phyloP scores from a whole-genome alignment of 2,329 filamentous ascomycete species.

The Aspergillus sp. region DNA sequence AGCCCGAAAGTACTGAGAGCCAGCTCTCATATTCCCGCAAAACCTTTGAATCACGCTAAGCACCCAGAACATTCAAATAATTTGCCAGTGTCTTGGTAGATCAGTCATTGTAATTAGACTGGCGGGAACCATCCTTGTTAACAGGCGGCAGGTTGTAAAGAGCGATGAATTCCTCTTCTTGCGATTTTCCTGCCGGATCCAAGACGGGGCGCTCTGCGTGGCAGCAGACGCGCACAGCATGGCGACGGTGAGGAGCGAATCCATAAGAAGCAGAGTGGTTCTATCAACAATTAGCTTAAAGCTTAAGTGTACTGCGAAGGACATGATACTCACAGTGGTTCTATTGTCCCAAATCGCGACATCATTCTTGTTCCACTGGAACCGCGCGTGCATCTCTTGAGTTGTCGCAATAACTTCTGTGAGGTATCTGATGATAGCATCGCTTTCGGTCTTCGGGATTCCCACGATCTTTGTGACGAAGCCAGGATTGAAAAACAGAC shows the following conservation, averaged over 20 bases:
- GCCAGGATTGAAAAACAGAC: constrained; percentile 60
- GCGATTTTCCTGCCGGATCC: constrained; percentile 49
- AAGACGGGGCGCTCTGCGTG: constrained; percentile 52
- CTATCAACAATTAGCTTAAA: constrained; percentile 26
- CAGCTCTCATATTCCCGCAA: not conserved
- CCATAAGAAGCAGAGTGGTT: constrained; percentile 60
- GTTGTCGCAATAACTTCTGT: constrained; percentile 59
- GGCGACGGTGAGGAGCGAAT: constrained; percentile 58
- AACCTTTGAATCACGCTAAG: not conserved
- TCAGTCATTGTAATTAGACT: constrained; percentile 61
- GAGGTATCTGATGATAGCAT: constrained; percentile 55
- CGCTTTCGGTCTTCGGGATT: constrained; percentile 58
- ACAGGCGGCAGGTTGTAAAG: constrained; percentile 53
- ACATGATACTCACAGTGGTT: constrained; percentile 48
- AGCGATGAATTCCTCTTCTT: constrained; percentile 56
- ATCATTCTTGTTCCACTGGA: constrained; percentile 65
- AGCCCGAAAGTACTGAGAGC: not conserved
- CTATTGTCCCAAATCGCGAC: constrained; percentile 71
- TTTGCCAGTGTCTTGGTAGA: too few species aligned
- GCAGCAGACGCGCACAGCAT: constrained; percentile 54
- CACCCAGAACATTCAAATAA: not conserved
- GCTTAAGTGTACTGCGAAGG: not conserved
- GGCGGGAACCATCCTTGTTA: constrained; percentile 58
- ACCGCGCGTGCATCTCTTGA: constrained; percentile 69
- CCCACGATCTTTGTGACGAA: constrained; percentile 62